These are phyloP conservation scores for Tolypocladium tropicale DNA, from an alignment of 2,329 filamentous ascomycete species.

Conservation along the genomic window DNA sequence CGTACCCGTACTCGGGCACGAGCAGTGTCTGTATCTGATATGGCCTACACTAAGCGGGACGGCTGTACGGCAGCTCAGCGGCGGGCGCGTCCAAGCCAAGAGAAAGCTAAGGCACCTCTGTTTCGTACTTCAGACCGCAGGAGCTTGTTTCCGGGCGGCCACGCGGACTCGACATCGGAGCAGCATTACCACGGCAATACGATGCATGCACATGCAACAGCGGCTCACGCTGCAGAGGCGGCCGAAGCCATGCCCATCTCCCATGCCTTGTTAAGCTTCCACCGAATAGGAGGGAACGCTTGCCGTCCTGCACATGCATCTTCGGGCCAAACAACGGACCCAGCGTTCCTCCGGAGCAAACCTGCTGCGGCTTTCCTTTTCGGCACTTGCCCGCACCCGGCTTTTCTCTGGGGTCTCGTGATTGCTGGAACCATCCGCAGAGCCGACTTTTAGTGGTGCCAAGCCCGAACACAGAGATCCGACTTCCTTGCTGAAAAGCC, in stretches of 20 bases:
- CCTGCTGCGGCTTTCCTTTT: neutral
- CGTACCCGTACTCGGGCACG: too few species aligned
- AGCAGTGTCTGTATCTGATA: too few species aligned
- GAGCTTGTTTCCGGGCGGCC: neutral
- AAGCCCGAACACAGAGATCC: neutral
- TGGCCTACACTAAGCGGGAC: too few species aligned
- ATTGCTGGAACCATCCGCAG: too few species aligned
- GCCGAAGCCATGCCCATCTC: neutral
- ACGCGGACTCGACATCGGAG: neutral
- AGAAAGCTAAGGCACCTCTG: too few species aligned
- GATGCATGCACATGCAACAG: neutral
- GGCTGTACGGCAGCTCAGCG: neutral
- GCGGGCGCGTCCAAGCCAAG: too few species aligned
- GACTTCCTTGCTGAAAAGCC: neutral
- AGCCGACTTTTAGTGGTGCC: too few species aligned
- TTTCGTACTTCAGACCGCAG: too few species aligned
- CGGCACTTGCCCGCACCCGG: neutral
- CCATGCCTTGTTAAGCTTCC: neutral
- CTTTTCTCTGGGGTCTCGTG: neutral
- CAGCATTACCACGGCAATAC: neutral
- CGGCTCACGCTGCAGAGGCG: neutral
- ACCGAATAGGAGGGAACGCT: neutral
- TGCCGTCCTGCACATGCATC: neutral
- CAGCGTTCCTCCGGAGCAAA: neutral
- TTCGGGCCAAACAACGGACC: neutral